These are phyloP conservation scores for Intubia oerlemansii DNA, from an alignment of 2,329 filamentous ascomycete species.

Conservation along the genomic window DNA sequence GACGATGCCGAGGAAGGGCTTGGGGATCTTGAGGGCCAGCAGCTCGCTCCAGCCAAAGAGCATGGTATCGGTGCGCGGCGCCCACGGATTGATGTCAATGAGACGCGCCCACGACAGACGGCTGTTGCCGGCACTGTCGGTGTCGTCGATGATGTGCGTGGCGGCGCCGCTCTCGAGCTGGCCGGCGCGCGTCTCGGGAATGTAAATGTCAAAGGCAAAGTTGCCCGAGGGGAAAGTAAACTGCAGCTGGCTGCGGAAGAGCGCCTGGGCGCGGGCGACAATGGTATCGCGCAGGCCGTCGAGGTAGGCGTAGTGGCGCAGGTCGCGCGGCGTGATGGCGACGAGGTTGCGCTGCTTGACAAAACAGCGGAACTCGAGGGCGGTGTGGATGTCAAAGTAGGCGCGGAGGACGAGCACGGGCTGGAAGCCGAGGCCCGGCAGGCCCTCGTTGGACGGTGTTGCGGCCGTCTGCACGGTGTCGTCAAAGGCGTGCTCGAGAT, in stretches of 20 bases:
- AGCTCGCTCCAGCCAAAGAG: slow-evolving; percentile 84
- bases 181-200: slow-evolving; percentile 38
- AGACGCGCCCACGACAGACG: slow-evolving; percentile 58
- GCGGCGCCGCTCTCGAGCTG: slow-evolving; percentile 18
- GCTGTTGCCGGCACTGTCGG: slow-evolving; percentile 12
- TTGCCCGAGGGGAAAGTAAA: slow-evolving; percentile 63
- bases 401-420: slow-evolving; percentile 75
- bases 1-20: slow-evolving; percentile 28
- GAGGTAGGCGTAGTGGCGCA: slow-evolving; percentile 79
- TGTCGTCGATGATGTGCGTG: slow-evolving; percentile 13
- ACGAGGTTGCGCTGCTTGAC: slow-evolving; percentile 66
- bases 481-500: slow-evolving; percentile 83
- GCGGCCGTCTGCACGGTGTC: slow-evolving; percentile 13
- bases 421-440: slow-evolving; percentile 28
- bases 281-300: slow-evolving; percentile 40
- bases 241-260: slow-evolving; percentile 55
- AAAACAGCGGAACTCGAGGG: slow-evolving; percentile 89
- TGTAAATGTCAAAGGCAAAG: slow-evolving; percentile 84
- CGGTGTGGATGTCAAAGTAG: slow-evolving; percentile 72
- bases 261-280: slow-evolving; percentile 45
- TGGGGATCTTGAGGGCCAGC: slow-evolving; percentile 44
- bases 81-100: slow-evolving; percentile 93
- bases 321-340: slow-evolving; percentile 70
- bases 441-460: slow-evolving; percentile 9
- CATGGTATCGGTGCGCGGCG: slow-evolving; percentile 66